Percentiles rank a stretch among this genome's conserved stretches.
Conservation (phyloP, 768 basidiomycete species). For the Mycena crocata region DNA sequence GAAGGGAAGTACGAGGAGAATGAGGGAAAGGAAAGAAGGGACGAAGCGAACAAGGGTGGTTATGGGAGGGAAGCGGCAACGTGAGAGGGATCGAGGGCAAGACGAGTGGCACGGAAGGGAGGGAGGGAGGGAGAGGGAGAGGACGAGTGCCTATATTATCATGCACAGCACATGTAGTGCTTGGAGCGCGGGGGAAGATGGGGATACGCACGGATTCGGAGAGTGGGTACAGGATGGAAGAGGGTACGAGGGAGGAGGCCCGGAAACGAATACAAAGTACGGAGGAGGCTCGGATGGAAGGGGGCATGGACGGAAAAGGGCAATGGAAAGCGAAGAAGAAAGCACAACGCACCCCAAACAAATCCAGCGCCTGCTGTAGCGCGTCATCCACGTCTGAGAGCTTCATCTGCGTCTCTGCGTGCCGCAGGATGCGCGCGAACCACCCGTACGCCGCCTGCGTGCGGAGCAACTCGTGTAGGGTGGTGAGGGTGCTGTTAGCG, state of each 20-base stretch:
- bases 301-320: too few species aligned
- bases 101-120: neutral
- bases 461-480: conserved; percentile 11
- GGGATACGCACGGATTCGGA: too few species aligned
- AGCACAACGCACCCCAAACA: conserved; percentile 44
- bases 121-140: too few species aligned
- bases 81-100: neutral
- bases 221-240: too few species aligned
- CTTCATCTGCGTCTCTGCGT: conserved; percentile 11
- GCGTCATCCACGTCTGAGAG: conserved; percentile 4
- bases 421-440: conserved; percentile 18
- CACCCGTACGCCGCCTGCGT: conserved; percentile 8
- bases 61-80: neutral
- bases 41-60: neutral
- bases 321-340: neutral
- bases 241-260: too few species aligned
- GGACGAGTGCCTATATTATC: too few species aligned
- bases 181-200: too few species aligned
- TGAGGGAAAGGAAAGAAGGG: neutral
- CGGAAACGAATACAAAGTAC: too few species aligned
- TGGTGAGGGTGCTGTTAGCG: conserved; percentile 10
- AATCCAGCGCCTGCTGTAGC: conserved; percentile 31
- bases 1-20: neutral
- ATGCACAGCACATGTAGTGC: too few species aligned
- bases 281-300: too few species aligned